Evolutionary conservation across 768 basidiomycete genomes (phyloP), one percentile per base, ranked within the genome.

Genomic region (Austroboletus festivus): DNA sequence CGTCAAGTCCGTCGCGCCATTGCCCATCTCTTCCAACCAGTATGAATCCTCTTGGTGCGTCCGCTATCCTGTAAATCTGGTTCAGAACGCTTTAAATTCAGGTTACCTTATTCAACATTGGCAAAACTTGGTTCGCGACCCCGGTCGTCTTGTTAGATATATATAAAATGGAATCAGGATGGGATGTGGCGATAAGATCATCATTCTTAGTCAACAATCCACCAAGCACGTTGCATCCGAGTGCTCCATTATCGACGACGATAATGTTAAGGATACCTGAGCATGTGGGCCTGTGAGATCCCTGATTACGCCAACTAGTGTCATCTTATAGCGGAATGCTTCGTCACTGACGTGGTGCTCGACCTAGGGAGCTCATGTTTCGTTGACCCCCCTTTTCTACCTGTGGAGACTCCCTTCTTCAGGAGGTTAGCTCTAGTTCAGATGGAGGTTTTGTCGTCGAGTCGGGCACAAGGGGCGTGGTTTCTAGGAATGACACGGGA

Each of bases 131-230:
- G 13, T 68, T 75, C 4, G 83, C 87, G 28, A 78, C 62, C 21
- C 68, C 61, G 13, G 78, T 64, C 0, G 76, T 64, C 31, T 90
- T 71, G 38, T 76, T 68, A 5, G 82, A 67, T 47, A 90, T 75
- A 65, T 74, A 89, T 18, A 78, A 51, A 71, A 89, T 86, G 7
- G 70, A 50, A 58, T 90, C 81, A 0, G 69, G 63, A 61, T 86
- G 93, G 0, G 90, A 87, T 5, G 80, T 82, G 2, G 79, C 78
- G 0, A 86, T 86, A 38, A 91, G 75, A 56, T 89, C 83, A 63
- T 93, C 89, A 61, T 91, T 87, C 63, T 81, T 81, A 24, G 84
- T 85, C 69, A 93, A 92, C 3, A 80, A 58, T 2, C 89, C 89
- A 1, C 73, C 55, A 58, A 80, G 82, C 42, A 90, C 64, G 55